Evolutionary conservation across 2,329 filamentous ascomycete genomes (phyloP).

Genomic region (Drechslerella coelobrocha): DNA sequence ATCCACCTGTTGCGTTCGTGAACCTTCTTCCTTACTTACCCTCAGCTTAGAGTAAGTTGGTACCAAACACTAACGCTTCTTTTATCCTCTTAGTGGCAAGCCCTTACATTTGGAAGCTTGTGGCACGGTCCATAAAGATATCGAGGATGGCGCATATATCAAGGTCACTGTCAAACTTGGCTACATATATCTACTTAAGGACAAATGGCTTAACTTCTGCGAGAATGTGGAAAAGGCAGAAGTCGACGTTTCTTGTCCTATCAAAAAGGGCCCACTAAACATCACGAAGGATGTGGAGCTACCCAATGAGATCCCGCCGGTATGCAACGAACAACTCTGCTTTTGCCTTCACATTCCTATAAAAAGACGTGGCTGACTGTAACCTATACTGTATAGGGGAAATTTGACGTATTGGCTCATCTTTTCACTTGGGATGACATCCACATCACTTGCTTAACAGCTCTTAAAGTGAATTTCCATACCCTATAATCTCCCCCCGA

Average conservation of each 20-base stretch:
- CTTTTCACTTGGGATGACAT: too few species aligned
- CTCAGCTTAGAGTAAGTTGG: neutral
- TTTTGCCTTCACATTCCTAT: too few species aligned
- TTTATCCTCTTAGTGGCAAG: slow-evolving; percentile 68
- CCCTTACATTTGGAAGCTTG: slow-evolving; percentile 78
- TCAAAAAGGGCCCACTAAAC: slow-evolving; percentile 76
- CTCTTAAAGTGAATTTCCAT: too few species aligned
- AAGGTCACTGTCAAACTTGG: slow-evolving; percentile 90
- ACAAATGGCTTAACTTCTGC: slow-evolving; percentile 77
- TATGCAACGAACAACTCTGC: slow-evolving; percentile 63
- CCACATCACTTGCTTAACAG: too few species aligned
- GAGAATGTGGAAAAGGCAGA: slow-evolving; percentile 75
- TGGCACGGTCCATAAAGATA: slow-evolving; percentile 74
- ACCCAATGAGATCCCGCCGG: slow-evolving; percentile 84
- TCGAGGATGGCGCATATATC: slow-evolving; percentile 81
- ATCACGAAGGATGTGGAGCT: slow-evolving; percentile 84
- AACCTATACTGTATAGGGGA: too few species aligned
- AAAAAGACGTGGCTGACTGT: too few species aligned
- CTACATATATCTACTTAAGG: slow-evolving; percentile 84
- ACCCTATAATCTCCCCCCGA: too few species aligned
- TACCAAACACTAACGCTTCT: slow-evolving; percentile 6
- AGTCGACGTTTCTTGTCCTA: slow-evolving; percentile 85
- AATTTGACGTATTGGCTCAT: too few species aligned
- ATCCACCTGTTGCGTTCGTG: slow-evolving; percentile 38
- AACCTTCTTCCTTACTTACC: neutral